Evolutionary conservation across 2,329 filamentous ascomycete species (phyloP), one percentile per base, ranked within the genome.

Genomic region (Escovopsis weberi): DNA sequence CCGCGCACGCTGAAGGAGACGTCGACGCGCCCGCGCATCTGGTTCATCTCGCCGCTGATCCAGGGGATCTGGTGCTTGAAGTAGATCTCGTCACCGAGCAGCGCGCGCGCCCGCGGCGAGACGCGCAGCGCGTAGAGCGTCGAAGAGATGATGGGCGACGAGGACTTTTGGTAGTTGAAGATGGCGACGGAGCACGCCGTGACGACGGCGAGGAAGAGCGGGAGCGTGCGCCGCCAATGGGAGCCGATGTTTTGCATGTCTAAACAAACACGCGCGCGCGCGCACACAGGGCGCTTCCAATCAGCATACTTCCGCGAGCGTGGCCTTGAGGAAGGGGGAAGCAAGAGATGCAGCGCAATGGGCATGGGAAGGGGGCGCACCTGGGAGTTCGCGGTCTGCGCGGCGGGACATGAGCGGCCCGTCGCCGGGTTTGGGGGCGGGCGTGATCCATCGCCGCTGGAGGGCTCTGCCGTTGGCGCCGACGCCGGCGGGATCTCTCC

Each of bases 111-210:
- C 45, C 69, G 65, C 3, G 75, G 66, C 44, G 82, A 86, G 3
- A 85, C 93, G 49, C 91, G 84, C 49, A 98, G 74, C 1, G 89
- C 84, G 69, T 96, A 98, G 26, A 98, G 75, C 4, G 87, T 91
- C 43, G 83, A 85, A 43, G 78, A 78, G n/a, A 95, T 84, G 28
- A 89, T 75, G 43, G 83, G 84, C 26, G 80, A 86, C n/a, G 84
- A 86, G 44, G 80, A 78, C 63, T 95, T 95, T 62, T 98, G 89
- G 75, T 98, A 96, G 74, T 98, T 98, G 82, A 98, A 96, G 63
- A 98, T 95, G 52, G 82, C 85, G 46, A 93, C 67, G 50, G 80
- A 80, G 51, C 80, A 82, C 43, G 72, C 69, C 39, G 75, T 74
- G 52, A 94, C 77, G 48, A 85, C 68, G 48, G 74, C 62, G 42